These are phyloP conservation scores for Coprinopsis sp. DNA, from an alignment of 768 basidiomycete genomes.

Conservation along the genomic window DNA sequence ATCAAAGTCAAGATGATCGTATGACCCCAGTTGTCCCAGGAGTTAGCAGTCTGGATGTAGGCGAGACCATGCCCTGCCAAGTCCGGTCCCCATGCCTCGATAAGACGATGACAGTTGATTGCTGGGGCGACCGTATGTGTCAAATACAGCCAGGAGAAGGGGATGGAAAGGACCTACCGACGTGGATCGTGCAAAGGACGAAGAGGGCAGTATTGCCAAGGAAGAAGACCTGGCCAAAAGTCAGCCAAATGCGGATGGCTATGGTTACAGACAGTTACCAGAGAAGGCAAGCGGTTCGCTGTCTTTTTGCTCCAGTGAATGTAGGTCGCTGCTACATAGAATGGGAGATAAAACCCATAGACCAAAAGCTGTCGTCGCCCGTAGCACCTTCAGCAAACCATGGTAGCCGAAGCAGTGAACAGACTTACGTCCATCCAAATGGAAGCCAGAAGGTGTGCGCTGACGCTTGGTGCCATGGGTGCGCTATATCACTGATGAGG, in stretches of 20 bases:
- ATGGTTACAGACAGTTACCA: too few relatives aligned
- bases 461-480: too few relatives aligned
- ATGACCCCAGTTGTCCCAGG: slow-evolving; percentile 18
- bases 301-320: not conserved
- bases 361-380: not conserved
- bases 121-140: slow-evolving; percentile 1
- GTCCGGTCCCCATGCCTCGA: slow-evolving; percentile 18
- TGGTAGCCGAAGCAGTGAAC: too few relatives aligned
- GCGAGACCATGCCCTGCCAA: slow-evolving; percentile 6
- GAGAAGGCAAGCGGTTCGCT: not conserved
- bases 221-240: too few relatives aligned
- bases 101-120: slow-evolving; percentile 17
- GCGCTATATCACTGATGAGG: not conserved
- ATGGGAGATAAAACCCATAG: not conserved
- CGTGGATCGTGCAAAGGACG: slow-evolving; percentile 12
- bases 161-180: slow-evolving; percentile 8
- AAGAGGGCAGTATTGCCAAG: not conserved
- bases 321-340: slow-evolving; percentile 3
- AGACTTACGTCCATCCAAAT: too few relatives aligned
- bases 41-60: slow-evolving; percentile 13
- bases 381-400: too few relatives aligned
- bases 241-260: too few relatives aligned
- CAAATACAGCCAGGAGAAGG: not conserved
- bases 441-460: too few relatives aligned
- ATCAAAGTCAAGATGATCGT: slow-evolving; percentile 13